phyloP scores from a whole-genome alignment of 768 basidiomycete species.

The Lanmaoa rubissima region DNA sequence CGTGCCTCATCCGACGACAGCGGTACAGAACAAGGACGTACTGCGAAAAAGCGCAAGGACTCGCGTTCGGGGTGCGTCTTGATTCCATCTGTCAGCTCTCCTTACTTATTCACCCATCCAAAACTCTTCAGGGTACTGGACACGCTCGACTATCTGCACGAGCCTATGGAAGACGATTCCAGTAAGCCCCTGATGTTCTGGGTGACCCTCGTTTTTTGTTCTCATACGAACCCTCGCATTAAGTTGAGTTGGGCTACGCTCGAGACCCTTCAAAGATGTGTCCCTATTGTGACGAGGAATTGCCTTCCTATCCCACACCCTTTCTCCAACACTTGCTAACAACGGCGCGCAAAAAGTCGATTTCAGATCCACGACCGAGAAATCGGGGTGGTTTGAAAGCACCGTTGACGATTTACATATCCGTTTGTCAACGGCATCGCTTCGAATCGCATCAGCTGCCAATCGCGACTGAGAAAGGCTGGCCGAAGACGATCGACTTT shows the following conservation, averaged over 20 bases:
- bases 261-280: conserved; percentile 70
- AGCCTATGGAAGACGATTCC: conserved; percentile 39
- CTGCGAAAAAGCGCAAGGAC: conserved; percentile 36
- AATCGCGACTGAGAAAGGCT: conserved; percentile 64
- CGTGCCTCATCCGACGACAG: conserved; percentile 36
- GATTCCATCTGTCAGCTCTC: conserved; percentile 8
- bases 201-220: not conserved
- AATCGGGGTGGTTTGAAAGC: conserved; percentile 67
- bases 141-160: conserved; percentile 14
- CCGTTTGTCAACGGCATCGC: conserved; percentile 73
- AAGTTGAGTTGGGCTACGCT: conserved; percentile 51
- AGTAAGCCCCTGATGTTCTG: conserved; percentile 30
- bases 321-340: conserved; percentile 53
- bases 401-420: conserved; percentile 51
- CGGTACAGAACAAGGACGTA: conserved; percentile 24
- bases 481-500: conserved; percentile 78
- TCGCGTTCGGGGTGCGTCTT: conserved; percentile 11
- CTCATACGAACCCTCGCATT: not conserved
- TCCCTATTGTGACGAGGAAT: conserved; percentile 74
- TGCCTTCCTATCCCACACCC: conserved; percentile 63
- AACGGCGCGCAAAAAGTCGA: conserved; percentile 51
- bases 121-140: conserved; percentile 8
- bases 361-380: conserved; percentile 58
- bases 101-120: not conserved
- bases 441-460: conserved; percentile 76